These are phyloP conservation scores for Tubosaeta brunneosetosa DNA, from an alignment of 768 basidiomycete species.

Conservation along the genomic window DNA sequence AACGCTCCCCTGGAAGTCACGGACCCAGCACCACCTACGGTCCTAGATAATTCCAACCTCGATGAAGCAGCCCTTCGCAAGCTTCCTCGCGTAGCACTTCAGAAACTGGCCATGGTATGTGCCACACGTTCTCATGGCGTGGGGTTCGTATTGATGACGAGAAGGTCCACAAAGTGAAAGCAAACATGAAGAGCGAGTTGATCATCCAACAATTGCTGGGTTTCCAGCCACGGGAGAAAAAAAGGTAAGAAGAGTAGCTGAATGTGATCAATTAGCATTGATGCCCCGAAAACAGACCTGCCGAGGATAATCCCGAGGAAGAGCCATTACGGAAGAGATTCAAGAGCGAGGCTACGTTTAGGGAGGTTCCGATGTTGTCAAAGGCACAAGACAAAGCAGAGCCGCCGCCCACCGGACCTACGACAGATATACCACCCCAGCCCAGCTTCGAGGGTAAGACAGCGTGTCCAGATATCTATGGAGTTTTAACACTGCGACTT, in stretches of 20 bases:
- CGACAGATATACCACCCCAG: neutral
- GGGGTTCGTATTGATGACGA: neutral
- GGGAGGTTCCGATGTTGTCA: neutral
- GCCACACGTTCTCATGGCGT: neutral
- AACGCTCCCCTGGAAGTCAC: neutral
- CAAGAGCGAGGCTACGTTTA: neutral
- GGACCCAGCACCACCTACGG: neutral
- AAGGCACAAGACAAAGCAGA: neutral
- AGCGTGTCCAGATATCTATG: neutral
- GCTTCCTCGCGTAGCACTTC: constrained; percentile 22
- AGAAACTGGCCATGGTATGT: constrained; percentile 25
- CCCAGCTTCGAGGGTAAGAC: neutral
- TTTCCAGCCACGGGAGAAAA: constrained; percentile 7
- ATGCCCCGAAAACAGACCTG: constrained; percentile 1
- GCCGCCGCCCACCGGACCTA: neutral
- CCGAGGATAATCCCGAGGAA: constrained; percentile 5
- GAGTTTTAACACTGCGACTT: neutral
- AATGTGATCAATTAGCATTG: neutral
- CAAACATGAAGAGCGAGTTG: constrained; percentile 24
- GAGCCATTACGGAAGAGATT: constrained; percentile 15
- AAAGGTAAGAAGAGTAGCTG: constrained; percentile 6
- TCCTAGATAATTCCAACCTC: neutral
- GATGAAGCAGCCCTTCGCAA: constrained; percentile 18
- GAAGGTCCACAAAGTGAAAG: constrained; percentile 19
- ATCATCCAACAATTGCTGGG: constrained; percentile 22